Conservation (phyloP, 164 flowering plant species). For the Stephania cephalantha region DNA sequence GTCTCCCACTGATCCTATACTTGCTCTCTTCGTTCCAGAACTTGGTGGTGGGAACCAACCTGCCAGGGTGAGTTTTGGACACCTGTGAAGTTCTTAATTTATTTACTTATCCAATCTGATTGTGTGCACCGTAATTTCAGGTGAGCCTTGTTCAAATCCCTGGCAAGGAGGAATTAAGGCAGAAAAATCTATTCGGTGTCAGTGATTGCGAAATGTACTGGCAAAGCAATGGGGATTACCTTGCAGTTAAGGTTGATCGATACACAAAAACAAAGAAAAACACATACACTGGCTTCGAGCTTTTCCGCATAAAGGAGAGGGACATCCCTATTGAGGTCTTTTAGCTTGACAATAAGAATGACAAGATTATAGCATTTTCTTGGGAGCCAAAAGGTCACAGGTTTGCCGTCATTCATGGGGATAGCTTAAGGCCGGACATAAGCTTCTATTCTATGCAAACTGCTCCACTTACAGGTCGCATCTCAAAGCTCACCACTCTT, state of each 20-base stretch:
- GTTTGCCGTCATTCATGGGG: slow-evolving; percentile 94
- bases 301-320: slow-evolving; percentile 89
- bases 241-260: slow-evolving; percentile 93
- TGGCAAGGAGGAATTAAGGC: slow-evolving; percentile 80
- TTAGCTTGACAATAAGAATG: slow-evolving; percentile 98
- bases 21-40: slow-evolving; percentile 91
- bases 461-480: slow-evolving; percentile 48
- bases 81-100: background rate
- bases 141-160: slow-evolving; percentile 93
- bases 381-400: slow-evolving; percentile 99
- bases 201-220: slow-evolving; percentile 98
- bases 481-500: slow-evolving; percentile 76
- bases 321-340: slow-evolving; percentile 96
- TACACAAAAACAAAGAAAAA: slow-evolving; percentile 93
- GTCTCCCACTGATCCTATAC: slow-evolving; percentile 93
- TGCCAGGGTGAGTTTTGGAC: slow-evolving; percentile 61
- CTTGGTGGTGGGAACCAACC: slow-evolving; percentile 99
- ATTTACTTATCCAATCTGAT: background rate
- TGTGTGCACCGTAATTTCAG: slow-evolving; percentile 19
- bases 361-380: slow-evolving; percentile 91
- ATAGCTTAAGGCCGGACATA: slow-evolving; percentile 75
- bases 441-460: slow-evolving; percentile 82
- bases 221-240: slow-evolving; percentile 98
- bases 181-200: slow-evolving; percentile 98
- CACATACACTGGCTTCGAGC: slow-evolving; percentile 96